Conservation (phyloP, 2,329 filamentous ascomycete genomes). For the Cordyceps cateniannulata region DNA sequence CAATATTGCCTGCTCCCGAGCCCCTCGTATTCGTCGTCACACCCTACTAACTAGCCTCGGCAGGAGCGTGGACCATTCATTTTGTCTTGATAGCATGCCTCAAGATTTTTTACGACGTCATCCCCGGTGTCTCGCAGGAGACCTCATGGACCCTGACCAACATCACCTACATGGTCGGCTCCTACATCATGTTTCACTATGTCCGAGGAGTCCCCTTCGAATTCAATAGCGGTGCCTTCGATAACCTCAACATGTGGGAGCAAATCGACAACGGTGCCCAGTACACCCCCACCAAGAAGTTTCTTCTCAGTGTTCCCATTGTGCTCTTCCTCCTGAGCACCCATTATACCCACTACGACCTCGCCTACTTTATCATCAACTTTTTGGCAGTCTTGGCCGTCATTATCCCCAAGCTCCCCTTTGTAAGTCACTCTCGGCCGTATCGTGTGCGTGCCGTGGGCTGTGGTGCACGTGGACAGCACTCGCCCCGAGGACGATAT, state of each 20-base stretch:
- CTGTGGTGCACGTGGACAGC: background rate
- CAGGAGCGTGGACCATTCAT: slow-evolving; percentile 97
- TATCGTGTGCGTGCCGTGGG: background rate
- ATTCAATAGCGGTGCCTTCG: slow-evolving; percentile 96
- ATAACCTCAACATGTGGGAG: slow-evolving; percentile 99
- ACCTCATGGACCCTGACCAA: slow-evolving; percentile 98
- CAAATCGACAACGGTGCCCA: slow-evolving; percentile 99
- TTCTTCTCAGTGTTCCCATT: slow-evolving; percentile 89
- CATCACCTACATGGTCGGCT: slow-evolving; percentile 98
- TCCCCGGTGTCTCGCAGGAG: slow-evolving; percentile 93
- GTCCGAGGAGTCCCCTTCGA: slow-evolving; percentile 97
- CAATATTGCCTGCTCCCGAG: background rate
- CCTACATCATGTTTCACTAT: slow-evolving; percentile 99
- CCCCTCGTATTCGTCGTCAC: background rate
- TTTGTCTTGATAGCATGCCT: slow-evolving; percentile 83
- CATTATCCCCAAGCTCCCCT: slow-evolving; percentile 92
- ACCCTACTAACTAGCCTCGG: slow-evolving; percentile 10
- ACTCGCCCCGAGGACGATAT: background rate
- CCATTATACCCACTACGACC: slow-evolving; percentile 96
- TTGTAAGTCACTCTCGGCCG: slow-evolving; percentile 56
- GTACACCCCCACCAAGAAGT: slow-evolving; percentile 98
- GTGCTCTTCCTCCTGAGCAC: slow-evolving; percentile 93
- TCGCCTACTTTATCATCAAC: slow-evolving; percentile 96
- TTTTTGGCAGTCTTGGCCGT: slow-evolving; percentile 87
- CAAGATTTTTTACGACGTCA: slow-evolving; percentile 96